Evolutionary conservation across 495 filamentous ascomycete species (phyloP), one percentile per base, ranked within the genome.

Genomic region (Hypoxylon trugodes): DNA sequence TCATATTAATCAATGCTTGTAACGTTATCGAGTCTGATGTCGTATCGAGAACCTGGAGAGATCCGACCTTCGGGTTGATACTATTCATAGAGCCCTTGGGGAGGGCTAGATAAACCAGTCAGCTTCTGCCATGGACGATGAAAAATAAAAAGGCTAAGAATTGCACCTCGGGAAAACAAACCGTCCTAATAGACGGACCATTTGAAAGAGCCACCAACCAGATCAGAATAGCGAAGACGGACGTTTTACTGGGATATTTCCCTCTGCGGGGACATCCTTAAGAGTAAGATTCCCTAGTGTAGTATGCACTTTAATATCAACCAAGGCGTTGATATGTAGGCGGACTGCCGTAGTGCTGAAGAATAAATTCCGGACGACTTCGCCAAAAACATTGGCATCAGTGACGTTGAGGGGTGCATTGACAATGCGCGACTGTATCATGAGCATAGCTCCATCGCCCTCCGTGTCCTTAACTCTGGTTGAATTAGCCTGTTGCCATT

Each of bases 401-500:
- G 90, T 95, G 32, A 97, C 87, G 43, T 91, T 76, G 5, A 98
- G 76, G 10, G 94, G 93, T 0, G 88, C 92, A 54, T 95, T 80
- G 26, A 89, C 76, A 58, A 98, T 86, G 0, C 76, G 74, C 18
- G 94, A 92, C 57, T 89, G 76, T 21, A 98, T 90, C 48, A 86
- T 72, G 9, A 97, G 77, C 13, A 75, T 78, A 1, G 87, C 78
- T 15, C 84, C 79, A 22, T 82, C 77, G 59, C 83, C 78, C 2
- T 77, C 70, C 22, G 70, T 69, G 6, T 79, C 83, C 12, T 86
- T 77, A 18, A 89, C 77, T 57, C 83, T 83, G 1, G 86, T 90
- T n/a, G 93, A 95, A 65, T 89, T 90, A 18, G 95, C 89, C 21
- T 83, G 75, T 69, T 96, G 91, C 94, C 93, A 98, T 65, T 93